Evolutionary conservation across 164 flowering plant species (phyloP).

Genomic region (Annona squamosa): DNA sequence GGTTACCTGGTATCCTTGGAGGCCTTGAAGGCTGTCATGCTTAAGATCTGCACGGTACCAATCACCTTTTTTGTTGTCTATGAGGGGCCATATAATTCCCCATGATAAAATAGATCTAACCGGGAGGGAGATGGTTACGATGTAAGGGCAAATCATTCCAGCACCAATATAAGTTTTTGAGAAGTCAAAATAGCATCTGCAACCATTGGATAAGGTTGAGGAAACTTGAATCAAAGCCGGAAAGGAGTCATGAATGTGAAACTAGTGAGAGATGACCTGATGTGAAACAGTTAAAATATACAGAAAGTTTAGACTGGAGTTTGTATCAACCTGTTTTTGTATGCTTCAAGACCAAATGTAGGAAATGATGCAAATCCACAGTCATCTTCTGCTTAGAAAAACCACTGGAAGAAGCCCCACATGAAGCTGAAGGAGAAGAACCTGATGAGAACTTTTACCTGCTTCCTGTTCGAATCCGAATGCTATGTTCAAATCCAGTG

Average conservation of each 20-base stretch:
- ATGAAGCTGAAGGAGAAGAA: conserved; percentile 21
- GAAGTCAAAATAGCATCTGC: conserved; percentile 50
- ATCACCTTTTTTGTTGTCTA: conserved; percentile 27
- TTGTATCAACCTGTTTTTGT: conserved; percentile 1
- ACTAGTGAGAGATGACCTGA: background rate
- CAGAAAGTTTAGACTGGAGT: background rate
- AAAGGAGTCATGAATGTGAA: background rate
- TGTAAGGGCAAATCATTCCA: conserved; percentile 50
- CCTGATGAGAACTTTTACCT: conserved; percentile 9
- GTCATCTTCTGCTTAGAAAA: conserved; percentile 11
- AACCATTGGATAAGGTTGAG: background rate
- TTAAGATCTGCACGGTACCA: conserved; percentile 30
- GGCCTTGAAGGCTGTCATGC: conserved; percentile 28
- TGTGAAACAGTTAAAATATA: background rate
- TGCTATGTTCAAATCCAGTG: too few species aligned
- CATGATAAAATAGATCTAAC: conserved; percentile 41
- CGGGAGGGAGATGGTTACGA: conserved; percentile 38
- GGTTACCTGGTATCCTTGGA: conserved; percentile 47
- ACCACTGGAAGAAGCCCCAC: conserved; percentile 21
- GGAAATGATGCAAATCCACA: conserved; percentile 15
- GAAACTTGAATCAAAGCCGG: background rate
- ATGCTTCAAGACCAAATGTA: conserved; percentile 18
- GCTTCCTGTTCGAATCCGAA: conserved; percentile 9
- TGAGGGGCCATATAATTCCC: conserved; percentile 61
- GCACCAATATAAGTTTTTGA: conserved; percentile 48